phyloP scores from a whole-genome alignment of 169 alveolate species.

The Plasmodium malariae region DNA sequence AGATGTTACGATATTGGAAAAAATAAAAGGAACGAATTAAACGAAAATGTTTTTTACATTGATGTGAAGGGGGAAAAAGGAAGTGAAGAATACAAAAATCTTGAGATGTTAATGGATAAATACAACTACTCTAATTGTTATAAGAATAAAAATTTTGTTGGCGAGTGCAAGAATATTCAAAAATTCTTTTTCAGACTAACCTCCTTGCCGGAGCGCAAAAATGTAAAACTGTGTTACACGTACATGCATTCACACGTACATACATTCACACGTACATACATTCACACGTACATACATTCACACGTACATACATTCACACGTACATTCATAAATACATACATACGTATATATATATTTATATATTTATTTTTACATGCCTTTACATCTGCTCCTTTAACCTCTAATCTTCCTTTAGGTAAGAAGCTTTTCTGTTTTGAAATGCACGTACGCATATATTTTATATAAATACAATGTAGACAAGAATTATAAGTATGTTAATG shows the following conservation, averaged over 20 bases:
- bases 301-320: neutral
- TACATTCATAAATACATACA: neutral
- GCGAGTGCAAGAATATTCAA: slow-evolving; percentile 85
- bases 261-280: neutral
- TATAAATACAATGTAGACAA: slow-evolving; percentile 79
- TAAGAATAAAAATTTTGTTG: slow-evolving; percentile 81
- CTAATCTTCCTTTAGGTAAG: slow-evolving; percentile 21
- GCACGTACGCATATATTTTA: slow-evolving; percentile 82
- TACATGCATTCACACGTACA: neutral
- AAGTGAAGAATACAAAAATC: slow-evolving; percentile 14
- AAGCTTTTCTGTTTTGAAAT: slow-evolving; percentile 42
- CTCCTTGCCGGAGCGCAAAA: slow-evolving; percentile 88
- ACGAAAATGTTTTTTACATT: slow-evolving; percentile 6
- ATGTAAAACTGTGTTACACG: slow-evolving; percentile 35
- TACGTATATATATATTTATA: neutral
- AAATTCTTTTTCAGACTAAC: slow-evolving; percentile 88
- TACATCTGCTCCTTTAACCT: neutral
- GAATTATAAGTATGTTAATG: slow-evolving; percentile 90
- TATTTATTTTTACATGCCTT: neutral
- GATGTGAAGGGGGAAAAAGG: slow-evolving; percentile 18
- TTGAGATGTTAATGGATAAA: slow-evolving; percentile 49
- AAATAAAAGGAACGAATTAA: slow-evolving; percentile 13
- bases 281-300: neutral
- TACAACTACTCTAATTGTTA: slow-evolving; percentile 48
- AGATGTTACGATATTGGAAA: slow-evolving; percentile 17